These are phyloP conservation scores for Diaporthe ilicicola DNA, from an alignment of 2,329 filamentous ascomycete genomes.

Conservation along the genomic window DNA sequence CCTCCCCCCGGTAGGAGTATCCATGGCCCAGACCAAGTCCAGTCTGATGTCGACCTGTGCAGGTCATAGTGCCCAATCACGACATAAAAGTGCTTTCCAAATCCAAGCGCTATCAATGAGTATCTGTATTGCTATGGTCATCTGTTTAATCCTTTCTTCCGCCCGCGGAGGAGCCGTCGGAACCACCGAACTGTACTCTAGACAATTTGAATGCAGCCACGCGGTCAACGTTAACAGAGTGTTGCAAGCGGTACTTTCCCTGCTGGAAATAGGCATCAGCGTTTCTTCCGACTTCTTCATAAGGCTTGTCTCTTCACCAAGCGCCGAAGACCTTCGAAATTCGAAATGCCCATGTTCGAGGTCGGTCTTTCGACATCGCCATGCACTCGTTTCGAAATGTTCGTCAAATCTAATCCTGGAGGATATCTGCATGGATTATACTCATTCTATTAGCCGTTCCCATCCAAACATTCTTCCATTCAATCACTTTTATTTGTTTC, in stretches of 20 bases:
- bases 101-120: neutral
- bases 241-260: neutral
- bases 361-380: neutral
- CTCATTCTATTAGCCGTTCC: neutral
- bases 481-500: neutral
- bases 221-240: neutral
- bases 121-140: neutral
- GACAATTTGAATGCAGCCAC: neutral
- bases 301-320: neutral
- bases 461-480: neutral
- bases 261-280: neutral
- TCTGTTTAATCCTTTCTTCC: neutral
- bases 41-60: neutral
- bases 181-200: neutral
- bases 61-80: rapidly evolving
- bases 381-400: neutral
- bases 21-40: neutral
- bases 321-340: neutral
- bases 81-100: neutral
- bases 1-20: too few relatives aligned
- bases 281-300: neutral
- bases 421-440: neutral
- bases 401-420: neutral
- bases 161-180: neutral
- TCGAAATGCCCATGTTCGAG: neutral